Evolutionary conservation across 2,329 filamentous ascomycete genomes (phyloP), one percentile per base, ranked within the genome.

Genomic region (Penicillium sp.): DNA sequence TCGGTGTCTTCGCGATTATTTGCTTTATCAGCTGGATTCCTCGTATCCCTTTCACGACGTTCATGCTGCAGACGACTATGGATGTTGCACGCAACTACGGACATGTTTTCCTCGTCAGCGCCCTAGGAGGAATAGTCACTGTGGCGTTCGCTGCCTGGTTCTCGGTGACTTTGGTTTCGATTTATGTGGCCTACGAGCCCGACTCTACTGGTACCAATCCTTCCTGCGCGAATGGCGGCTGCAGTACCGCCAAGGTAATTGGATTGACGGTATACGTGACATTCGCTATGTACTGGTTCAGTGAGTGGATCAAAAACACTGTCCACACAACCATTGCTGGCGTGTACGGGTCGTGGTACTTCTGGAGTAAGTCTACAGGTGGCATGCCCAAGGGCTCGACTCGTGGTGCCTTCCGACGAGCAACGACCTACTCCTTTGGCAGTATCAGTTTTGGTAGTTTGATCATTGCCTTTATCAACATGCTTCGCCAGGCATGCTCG

Each of bases 311-410:
- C 70, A 97, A 97, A 82, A 97, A 96, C 78, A 93, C 91, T 0
- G 91, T 97, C 51, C 93, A 98, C 75, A 90, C 90, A 1, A 93
- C 88, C 26, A 90, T 97, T 61, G 91, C 92, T 0, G 93, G 94
- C 0, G 89, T 97, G 0, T 97, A 96, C 70, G 93, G 92, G 1
- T 90, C 90, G 0, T 98, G 94, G 94, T 98, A 96, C 80, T 97
- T 96, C 75, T 90, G 86, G 67, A 79, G 83, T 8, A 80, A 85
- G 30, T 85, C 86, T 59, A 79, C 86, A 0, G 79, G 83, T 60
- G 85, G 88, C 47, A 90, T 92, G 71, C 92, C 93, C 33, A 88
- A 86, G 65, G 88, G 88, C 12, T 89, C 92, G 0, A 97, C 94
- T 0, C 87, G 92, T 13, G 91, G 92, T n/a, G 91, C 94, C 0